Conservation (phyloP, 345 rosid species). For the Acer campestre region DNA sequence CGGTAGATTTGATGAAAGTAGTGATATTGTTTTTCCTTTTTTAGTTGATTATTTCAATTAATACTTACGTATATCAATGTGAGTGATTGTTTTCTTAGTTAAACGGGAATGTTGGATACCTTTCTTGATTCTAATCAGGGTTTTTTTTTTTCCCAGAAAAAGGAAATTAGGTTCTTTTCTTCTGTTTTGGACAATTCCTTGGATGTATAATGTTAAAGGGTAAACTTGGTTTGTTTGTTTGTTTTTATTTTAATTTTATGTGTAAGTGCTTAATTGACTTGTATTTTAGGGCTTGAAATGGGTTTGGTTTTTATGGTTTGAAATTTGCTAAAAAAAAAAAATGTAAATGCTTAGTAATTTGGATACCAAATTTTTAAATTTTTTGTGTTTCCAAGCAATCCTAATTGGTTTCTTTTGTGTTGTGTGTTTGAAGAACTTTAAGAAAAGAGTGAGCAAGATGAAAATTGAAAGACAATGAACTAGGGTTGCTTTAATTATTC, state of each 20-base stretch:
- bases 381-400: no score
- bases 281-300: slow-evolving; percentile 13
- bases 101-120: slow-evolving; percentile 18
- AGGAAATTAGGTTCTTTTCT: neutral
- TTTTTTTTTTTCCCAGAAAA: neutral
- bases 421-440: neutral
- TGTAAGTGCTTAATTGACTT: neutral
- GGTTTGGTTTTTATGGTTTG: neutral
- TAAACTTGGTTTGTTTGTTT: neutral
- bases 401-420: no score
- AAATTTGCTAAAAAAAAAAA: neutral
- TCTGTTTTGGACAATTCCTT: neutral
- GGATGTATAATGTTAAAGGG: slow-evolving; percentile 9
- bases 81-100: slow-evolving; percentile 20
- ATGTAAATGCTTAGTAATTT: neutral
- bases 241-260: neutral
- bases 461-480: neutral
- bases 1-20: neutral
- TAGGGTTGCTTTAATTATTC: neutral
- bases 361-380: neutral
- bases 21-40: neutral
- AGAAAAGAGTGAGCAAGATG: neutral
- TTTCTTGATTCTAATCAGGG: slow-evolving; percentile 24
- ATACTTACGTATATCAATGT: neutral
- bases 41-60: slow-evolving; percentile 3